Conservation (phyloP, 352 stramenopile species). For the Phytophthora podocarpi region DNA sequence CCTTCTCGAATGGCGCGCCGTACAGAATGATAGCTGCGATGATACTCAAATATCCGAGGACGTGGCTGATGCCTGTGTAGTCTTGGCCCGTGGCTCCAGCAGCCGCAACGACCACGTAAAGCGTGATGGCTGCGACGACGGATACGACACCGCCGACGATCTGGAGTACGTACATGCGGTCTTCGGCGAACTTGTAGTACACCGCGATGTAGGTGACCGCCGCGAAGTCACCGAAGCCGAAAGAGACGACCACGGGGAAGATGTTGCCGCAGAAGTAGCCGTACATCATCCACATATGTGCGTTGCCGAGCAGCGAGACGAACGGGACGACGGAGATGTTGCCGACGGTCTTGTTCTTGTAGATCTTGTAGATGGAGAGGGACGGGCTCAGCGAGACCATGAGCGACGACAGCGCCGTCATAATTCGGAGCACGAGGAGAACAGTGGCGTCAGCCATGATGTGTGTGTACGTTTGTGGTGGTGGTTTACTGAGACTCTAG, state of each 20-base stretch:
- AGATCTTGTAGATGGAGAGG: slow-evolving; percentile 42
- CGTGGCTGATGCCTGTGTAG: slow-evolving; percentile 28
- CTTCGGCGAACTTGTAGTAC: slow-evolving; percentile 54
- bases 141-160: slow-evolving; percentile 27
- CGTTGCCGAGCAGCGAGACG: slow-evolving; percentile 45
- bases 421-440: slow-evolving; percentile 30
- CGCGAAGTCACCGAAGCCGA: slow-evolving; percentile 46
- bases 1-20: slow-evolving; percentile 43
- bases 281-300: slow-evolving; percentile 53
- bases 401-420: slow-evolving; percentile 43
- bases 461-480: too few species aligned
- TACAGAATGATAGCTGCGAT: slow-evolving; percentile 43
- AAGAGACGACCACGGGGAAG: slow-evolving; percentile 59
- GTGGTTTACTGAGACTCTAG: slow-evolving; percentile 1
- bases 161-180: slow-evolving; percentile 44
- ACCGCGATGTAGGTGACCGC: slow-evolving; percentile 50
- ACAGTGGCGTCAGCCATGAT: slow-evolving; percentile 24
- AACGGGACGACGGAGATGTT: slow-evolving; percentile 46
- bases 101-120: slow-evolving; percentile 51
- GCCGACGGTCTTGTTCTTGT: slow-evolving; percentile 41
- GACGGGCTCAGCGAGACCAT: slow-evolving; percentile 43
- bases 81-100: slow-evolving; percentile 37
- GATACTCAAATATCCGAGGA: slow-evolving; percentile 46
- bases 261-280: slow-evolving; percentile 51
- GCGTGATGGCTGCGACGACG: slow-evolving; percentile 32